Conservation (phyloP, 2,329 filamentous ascomycete genomes). For the Pseudogymnoascus sp. region DNA sequence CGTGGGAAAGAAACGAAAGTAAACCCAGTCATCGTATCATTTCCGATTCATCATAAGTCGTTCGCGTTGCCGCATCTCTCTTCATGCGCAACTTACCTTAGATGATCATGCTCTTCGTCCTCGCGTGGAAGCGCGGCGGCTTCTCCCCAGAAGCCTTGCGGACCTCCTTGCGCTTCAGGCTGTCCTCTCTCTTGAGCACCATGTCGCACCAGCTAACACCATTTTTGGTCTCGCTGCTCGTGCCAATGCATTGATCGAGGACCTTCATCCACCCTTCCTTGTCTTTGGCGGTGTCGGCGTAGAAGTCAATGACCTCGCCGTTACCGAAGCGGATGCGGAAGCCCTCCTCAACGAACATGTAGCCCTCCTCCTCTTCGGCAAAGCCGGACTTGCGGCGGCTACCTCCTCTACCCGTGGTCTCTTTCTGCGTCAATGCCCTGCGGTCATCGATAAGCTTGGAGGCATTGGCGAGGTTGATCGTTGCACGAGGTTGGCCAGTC, state of each 20-base stretch:
- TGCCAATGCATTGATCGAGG: slow-evolving; percentile 60
- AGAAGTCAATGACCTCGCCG: slow-evolving; percentile 97
- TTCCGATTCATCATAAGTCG: slow-evolving; percentile 4
- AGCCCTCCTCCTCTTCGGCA: slow-evolving; percentile 95
- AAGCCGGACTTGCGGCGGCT: slow-evolving; percentile 88
- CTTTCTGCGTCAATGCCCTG: slow-evolving; percentile 72
- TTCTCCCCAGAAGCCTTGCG: slow-evolving; percentile 8
- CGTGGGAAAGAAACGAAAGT: slow-evolving; percentile 7
- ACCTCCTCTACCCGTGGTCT: slow-evolving; percentile 68
- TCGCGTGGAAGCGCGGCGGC: slow-evolving; percentile 20
- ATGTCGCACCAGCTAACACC: slow-evolving; percentile 61
- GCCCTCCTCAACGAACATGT: slow-evolving; percentile 98
- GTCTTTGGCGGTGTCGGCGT: slow-evolving; percentile 78
- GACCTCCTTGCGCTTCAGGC: slow-evolving; percentile 18
- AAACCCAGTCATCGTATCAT: slow-evolving; percentile 9
- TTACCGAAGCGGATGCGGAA: slow-evolving; percentile 99
- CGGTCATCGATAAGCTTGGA: slow-evolving; percentile 91
- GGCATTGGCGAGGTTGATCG: slow-evolving; percentile 92
- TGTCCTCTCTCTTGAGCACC: slow-evolving; percentile 54
- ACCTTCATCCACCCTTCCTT: slow-evolving; percentile 96
- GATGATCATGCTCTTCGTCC: slow-evolving; percentile 27
- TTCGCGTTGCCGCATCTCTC: neutral
- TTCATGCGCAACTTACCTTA: slow-evolving; percentile 12
- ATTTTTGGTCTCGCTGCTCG: slow-evolving; percentile 38
- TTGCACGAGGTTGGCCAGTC: slow-evolving; percentile 88